Evolutionary conservation across 2,329 filamentous ascomycete genomes (phyloP), one percentile per base, ranked within the genome.

Genomic region (Beauveria asiatica): DNA sequence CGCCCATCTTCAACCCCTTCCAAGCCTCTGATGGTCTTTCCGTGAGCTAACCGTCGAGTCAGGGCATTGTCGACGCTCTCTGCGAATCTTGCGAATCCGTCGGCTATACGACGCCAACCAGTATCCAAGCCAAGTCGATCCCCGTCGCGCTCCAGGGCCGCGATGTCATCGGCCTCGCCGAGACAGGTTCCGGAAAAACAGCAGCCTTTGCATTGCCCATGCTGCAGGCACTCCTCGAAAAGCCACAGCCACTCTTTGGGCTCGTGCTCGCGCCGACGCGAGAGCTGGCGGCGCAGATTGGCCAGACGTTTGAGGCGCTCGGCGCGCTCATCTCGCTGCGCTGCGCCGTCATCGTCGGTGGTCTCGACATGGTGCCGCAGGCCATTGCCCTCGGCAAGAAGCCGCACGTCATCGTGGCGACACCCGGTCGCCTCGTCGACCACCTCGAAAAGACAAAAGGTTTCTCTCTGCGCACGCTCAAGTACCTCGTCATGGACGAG

Each of bases 391-490:
- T 99, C 0, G 91, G 89, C n/a, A 97, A 96, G 80, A 93, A 93
- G 67, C 94, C 94, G 8, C 94, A 99, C 69, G 87, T 99, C 25
- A 80, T 97, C 23, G 92, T 97, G 44, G 93, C 93, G 0, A 97
- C 93, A 0, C 93, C 93, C 0, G 93, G 92, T 57, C 85, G 93
- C 60, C 77, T 97, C 23, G 79, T 97, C 5, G 94, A 97, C 68
- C 94, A 99, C 67, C 78, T 97, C 9, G 92, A 97, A 72, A 96
- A 96, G 75, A 99, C 94, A 2, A 97, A 96, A 73, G 93, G 94
- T 11, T 97, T 99, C 75, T 92, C 88, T 1, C 77, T 97, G 53
- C 83, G 88, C 33, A 81, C 83, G 4, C 78, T 97, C 42, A 92
- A 92, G 69, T 96, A 93, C 70, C 79, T 97, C 3, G 92, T 97